These are phyloP conservation scores for Filosporella fistucella DNA, from an alignment of 495 filamentous ascomycete genomes.

Conservation along the genomic window DNA sequence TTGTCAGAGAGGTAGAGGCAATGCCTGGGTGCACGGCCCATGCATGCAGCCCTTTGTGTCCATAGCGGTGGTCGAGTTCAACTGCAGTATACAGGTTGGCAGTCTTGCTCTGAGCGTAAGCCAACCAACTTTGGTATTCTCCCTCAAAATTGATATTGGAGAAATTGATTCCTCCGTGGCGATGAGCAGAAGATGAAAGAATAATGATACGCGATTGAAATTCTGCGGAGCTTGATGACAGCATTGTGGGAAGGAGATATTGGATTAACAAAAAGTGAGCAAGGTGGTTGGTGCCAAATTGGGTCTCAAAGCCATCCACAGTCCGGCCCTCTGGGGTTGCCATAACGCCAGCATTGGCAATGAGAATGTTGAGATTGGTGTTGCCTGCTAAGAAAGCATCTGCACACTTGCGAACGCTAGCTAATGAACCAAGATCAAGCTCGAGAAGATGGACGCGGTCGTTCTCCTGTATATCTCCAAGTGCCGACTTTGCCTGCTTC, in stretches of 20 bases:
- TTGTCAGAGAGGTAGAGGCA: not conserved
- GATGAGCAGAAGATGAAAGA: slow-evolving; percentile 29
- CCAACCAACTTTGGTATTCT: slow-evolving; percentile 27
- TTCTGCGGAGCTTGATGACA: not conserved
- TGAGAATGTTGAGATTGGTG: slow-evolving; percentile 42
- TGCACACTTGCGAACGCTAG: slow-evolving; percentile 26
- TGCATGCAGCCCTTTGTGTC: slow-evolving; percentile 7
- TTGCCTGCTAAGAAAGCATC: slow-evolving; percentile 18
- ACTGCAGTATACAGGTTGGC: slow-evolving; percentile 45
- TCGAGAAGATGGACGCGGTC: slow-evolving; percentile 23
- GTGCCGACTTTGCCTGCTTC: slow-evolving; percentile 30
- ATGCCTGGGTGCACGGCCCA: slow-evolving; percentile 8
- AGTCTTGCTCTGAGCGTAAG: slow-evolving; percentile 47
- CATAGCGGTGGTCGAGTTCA: slow-evolving; percentile 37
- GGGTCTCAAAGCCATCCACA: slow-evolving; percentile 62
- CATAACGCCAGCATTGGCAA: slow-evolving; percentile 61
- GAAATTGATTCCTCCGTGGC: slow-evolving; percentile 34
- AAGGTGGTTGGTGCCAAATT: slow-evolving; percentile 58
- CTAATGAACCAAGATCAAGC: slow-evolving; percentile 30
- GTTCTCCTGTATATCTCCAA: slow-evolving; percentile 24
- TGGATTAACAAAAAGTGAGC: not conserved
- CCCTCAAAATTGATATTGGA: slow-evolving; percentile 32
- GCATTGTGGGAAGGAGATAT: slow-evolving; percentile 25
- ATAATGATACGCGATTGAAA: not conserved
- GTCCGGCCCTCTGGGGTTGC: slow-evolving; percentile 38